Conservation (phyloP, 345 rosid species). For the Reutealis trisperma region DNA sequence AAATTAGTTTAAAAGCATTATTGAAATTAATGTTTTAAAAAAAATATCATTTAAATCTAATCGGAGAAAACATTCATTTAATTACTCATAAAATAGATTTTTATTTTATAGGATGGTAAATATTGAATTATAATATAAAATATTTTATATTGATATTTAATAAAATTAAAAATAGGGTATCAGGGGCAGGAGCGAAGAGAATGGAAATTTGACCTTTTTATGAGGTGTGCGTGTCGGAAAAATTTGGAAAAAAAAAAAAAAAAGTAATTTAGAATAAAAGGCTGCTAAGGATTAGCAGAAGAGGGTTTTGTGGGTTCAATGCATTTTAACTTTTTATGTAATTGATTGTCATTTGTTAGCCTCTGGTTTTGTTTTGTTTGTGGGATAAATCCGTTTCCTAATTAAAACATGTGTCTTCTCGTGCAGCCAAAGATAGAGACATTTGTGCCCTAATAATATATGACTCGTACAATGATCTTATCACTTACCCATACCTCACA, state of each 20-base stretch:
- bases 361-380: slow-evolving; percentile 25
- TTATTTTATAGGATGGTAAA: no score
- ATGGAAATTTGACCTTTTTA: not conserved
- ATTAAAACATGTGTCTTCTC: slow-evolving; percentile 25
- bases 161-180: no score
- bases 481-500: no score
- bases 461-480: not conserved
- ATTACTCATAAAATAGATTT: no score
- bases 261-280: slow-evolving; percentile 5
- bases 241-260: not conserved
- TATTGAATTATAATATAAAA: no score
- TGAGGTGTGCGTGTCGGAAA: not conserved
- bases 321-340: not conserved
- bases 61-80: no score
- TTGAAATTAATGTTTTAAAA: no score
- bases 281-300: not conserved
- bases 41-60: no score
- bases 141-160: not conserved
- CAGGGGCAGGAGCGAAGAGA: not conserved
- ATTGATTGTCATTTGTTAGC: not conserved
- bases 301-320: slow-evolving; percentile 20
- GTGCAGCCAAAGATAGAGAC: slow-evolving; percentile 22
- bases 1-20: no score
- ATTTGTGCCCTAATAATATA: not conserved
- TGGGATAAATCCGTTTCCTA: not conserved